A percentile compares a stretch with the other conserved stretches of the same genome.
phyloP scores from a whole-genome alignment of 1,284 basidiomycete species.

The Naganishia liquefaciens region DNA sequence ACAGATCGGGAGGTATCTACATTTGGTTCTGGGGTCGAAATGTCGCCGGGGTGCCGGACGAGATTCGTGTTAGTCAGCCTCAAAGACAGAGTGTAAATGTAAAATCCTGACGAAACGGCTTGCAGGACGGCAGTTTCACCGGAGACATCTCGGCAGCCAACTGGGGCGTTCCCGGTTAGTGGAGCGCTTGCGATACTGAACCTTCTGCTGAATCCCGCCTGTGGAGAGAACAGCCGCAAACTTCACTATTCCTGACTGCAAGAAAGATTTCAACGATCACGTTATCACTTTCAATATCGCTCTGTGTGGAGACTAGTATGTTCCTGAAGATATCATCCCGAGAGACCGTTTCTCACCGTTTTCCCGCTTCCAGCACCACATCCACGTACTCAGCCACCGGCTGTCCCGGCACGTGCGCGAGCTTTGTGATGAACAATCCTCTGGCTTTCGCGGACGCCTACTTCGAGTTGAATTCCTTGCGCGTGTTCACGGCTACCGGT shows the following conservation, averaged over 20 bases:
- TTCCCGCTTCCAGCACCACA: constrained; percentile 33
- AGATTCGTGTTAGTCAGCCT: constrained; percentile 43
- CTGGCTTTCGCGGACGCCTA: constrained; percentile 61
- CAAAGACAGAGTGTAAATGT: too few species aligned
- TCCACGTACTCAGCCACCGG: constrained; percentile 43
- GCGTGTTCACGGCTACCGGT: constrained; percentile 57
- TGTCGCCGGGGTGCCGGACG: constrained; percentile 42
- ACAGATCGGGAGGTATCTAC: constrained; percentile 45
- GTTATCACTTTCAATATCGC: constrained; percentile 52
- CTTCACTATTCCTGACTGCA: constrained; percentile 44
- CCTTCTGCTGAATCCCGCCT: not conserved
- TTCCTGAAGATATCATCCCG: not conserved
- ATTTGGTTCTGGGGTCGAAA: constrained; percentile 48
- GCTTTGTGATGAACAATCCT: constrained; percentile 61
- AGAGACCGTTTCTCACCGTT: not conserved
- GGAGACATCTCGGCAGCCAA: constrained; percentile 19
- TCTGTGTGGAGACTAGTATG: constrained; percentile 51
- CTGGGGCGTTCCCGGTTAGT: constrained; percentile 24
- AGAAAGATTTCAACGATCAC: constrained; percentile 45
- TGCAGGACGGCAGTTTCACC: constrained; percentile 18
- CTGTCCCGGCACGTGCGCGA: constrained; percentile 43
- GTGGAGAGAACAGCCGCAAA: constrained; percentile 37
- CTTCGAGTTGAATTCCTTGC: constrained; percentile 65
- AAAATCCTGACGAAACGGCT: not conserved
- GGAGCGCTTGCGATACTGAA: not conserved